A percentile compares a stretch with the other conserved stretches of the same genome.
Conservation (phyloP, 2,329 filamentous ascomycete species). For the Diaporthe sp. region DNA sequence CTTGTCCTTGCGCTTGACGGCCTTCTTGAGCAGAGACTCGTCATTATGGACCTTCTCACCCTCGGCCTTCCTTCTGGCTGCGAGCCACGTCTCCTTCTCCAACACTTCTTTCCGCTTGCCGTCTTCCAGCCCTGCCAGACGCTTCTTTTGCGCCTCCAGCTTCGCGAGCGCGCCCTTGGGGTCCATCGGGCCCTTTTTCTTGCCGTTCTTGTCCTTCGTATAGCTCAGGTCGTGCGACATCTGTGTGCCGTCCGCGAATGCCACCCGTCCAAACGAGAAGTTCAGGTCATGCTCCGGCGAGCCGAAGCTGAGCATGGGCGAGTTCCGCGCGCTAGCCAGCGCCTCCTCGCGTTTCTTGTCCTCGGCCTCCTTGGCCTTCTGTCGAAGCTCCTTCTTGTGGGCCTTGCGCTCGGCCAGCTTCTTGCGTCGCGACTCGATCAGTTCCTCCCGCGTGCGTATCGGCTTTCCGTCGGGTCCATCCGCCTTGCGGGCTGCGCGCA, state of each 20-base stretch:
- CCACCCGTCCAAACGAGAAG: conserved; percentile 92
- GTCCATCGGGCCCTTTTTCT: conserved; percentile 86
- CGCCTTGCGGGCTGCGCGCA: conserved; percentile 88
- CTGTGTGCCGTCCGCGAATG: conserved; percentile 86
- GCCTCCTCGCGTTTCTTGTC: conserved; percentile 73
- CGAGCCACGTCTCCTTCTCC: conserved; percentile 95
- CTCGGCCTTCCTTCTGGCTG: conserved; percentile 87
- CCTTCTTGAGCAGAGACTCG: conserved; percentile 89
- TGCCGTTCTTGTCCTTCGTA: conserved; percentile 57
- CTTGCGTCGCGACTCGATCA: conserved; percentile 87
- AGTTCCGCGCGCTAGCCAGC: conserved; percentile 68
- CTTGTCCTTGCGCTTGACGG: conserved; percentile 91
- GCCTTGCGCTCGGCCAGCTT: conserved; percentile 89
- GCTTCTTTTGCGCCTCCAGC: conserved; percentile 86
- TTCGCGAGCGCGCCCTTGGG: conserved; percentile 86
- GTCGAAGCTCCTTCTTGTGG: conserved; percentile 87
- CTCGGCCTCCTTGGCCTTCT: conserved; percentile 83
- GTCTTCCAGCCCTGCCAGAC: conserved; percentile 79
- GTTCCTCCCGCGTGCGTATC: conserved; percentile 87
- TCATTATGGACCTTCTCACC: conserved; percentile 92
- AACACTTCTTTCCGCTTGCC: conserved; percentile 87
- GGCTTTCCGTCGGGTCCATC: conserved; percentile 84
- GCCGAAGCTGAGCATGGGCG: conserved; percentile 64
- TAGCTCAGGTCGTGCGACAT: conserved; percentile 79
- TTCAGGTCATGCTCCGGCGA: conserved; percentile 63